Conservation (phyloP, 2,329 filamentous ascomycete species). For the Alternaria arbusti region DNA sequence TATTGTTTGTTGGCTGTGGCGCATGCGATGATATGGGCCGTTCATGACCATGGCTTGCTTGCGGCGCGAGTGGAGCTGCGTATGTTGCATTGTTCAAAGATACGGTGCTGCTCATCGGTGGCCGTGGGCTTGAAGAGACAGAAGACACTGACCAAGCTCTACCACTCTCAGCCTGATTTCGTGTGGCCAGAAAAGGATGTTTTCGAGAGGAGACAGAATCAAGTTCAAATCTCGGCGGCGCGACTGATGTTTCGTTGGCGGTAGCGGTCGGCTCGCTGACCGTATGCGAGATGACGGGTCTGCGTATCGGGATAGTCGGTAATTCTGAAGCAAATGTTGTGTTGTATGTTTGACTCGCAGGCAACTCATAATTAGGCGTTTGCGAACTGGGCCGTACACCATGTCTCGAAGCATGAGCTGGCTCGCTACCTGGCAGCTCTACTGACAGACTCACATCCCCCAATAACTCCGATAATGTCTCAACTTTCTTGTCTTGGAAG, state of each 20-base stretch:
- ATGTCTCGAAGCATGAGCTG: conserved; percentile 1
- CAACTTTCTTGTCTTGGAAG: neutral
- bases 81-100: neutral
- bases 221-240: neutral
- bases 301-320: conserved; percentile 3
- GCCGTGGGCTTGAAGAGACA: neutral
- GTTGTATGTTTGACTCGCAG: neutral
- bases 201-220: neutral
- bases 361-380: neutral
- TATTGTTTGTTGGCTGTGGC: neutral
- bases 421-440: conserved; percentile 13
- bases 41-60: neutral
- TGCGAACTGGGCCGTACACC: neutral
- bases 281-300: conserved; percentile 9
- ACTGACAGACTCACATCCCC: conserved; percentile 14
- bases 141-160: neutral
- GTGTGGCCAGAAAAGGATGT: neutral
- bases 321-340: neutral
- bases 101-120: neutral
- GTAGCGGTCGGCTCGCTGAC: conserved; percentile 6
- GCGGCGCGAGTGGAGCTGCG: neutral
- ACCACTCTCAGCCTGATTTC: neutral
- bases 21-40: neutral
- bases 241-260: neutral
- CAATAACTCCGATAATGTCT: conserved; percentile 11